These are phyloP conservation scores for Russula vinacea DNA, from an alignment of 768 basidiomycete species.

Conservation along the genomic window DNA sequence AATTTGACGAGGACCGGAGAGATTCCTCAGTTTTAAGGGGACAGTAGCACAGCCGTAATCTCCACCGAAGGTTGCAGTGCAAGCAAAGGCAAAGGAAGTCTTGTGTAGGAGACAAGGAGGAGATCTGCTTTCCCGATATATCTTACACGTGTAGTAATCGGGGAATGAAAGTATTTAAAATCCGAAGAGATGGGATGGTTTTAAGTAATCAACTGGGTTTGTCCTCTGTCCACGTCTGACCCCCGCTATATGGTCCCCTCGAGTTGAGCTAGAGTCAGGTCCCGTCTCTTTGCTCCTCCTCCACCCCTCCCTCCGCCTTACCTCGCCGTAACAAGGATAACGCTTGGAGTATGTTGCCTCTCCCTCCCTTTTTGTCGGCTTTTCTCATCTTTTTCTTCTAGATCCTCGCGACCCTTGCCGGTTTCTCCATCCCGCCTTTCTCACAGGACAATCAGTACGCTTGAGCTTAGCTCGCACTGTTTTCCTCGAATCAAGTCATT, in stretches of 20 bases:
- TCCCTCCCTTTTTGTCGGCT: neutral
- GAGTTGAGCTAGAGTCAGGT: conserved; percentile 29
- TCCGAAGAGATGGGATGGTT: conserved; percentile 15
- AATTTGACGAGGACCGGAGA: neutral
- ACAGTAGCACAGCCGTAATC: neutral
- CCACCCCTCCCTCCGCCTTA: conserved; percentile 38
- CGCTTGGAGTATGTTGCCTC: conserved; percentile 43
- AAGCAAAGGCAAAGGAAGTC: neutral
- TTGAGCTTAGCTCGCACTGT: conserved; percentile 35
- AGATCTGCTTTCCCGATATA: conserved; percentile 21
- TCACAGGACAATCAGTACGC: conserved; percentile 42
- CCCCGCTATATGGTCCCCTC: conserved; percentile 30
- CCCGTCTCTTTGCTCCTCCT: conserved; percentile 33
- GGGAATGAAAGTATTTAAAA: conserved; percentile 19
- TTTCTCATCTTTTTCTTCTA: conserved; percentile 33
- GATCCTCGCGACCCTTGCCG: conserved; percentile 94
- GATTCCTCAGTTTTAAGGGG: neutral
- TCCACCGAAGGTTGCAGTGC: neutral
- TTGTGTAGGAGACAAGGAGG: conserved; percentile 2
- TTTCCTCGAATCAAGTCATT: conserved; percentile 30
- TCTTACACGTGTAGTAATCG: conserved; percentile 17
- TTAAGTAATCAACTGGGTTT: conserved; percentile 17
- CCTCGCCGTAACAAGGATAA: conserved; percentile 54
- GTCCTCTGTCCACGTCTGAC: conserved; percentile 10
- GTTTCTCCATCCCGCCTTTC: conserved; percentile 56